These are phyloP conservation scores for Alternaria sp. DNA, from an alignment of 2,329 filamentous ascomycete species.

Conservation along the genomic window DNA sequence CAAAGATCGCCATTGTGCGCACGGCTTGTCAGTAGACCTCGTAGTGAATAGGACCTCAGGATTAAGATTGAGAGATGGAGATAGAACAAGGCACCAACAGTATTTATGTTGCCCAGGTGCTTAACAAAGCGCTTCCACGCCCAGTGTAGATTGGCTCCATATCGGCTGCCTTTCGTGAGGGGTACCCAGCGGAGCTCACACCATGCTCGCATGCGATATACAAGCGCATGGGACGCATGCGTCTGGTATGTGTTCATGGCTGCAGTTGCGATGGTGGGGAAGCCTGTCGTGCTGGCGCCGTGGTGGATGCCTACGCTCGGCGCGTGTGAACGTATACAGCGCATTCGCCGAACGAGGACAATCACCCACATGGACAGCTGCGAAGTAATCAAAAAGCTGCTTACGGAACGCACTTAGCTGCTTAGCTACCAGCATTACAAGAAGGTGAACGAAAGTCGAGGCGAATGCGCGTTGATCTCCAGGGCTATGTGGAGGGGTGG, in stretches of 20 bases:
- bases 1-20: neutral
- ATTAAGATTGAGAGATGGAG: neutral
- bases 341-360: neutral
- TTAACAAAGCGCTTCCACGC: neutral
- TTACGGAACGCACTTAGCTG: neutral
- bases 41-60: neutral
- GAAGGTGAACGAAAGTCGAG: neutral
- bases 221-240: neutral
- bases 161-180: neutral
- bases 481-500: neutral
- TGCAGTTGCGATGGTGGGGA: neutral
- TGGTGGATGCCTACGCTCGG: neutral
- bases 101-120: neutral
- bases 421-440: neutral
- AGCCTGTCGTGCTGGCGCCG: neutral
- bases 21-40: neutral
- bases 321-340: neutral
- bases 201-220: neutral
- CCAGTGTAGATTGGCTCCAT: neutral
- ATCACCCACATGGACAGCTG: neutral
- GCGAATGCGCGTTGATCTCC: neutral
- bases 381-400: neutral
- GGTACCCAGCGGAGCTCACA: neutral
- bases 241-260: neutral
- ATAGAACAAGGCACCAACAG: neutral